Percentiles rank a stretch among this genome's conserved stretches.
phyloP scores from a whole-genome alignment of 306 rosid species.

The Cucumis cinereus region DNA sequence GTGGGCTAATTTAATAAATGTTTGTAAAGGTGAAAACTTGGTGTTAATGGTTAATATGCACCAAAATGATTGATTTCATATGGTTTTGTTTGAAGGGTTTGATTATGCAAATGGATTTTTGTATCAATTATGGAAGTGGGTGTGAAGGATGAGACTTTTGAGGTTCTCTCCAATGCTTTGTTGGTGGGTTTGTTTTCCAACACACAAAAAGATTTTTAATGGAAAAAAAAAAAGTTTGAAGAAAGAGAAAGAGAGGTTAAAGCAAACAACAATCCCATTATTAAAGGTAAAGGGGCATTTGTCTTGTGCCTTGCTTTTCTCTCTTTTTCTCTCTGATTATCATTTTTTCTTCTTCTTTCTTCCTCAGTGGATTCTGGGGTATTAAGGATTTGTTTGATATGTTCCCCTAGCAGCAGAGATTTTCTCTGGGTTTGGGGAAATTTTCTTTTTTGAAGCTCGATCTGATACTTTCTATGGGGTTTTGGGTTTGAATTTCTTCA shows the following conservation, averaged over 20 bases:
- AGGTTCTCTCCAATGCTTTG: slow-evolving; percentile 2
- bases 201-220: slow-evolving; percentile 1
- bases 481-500: slow-evolving; percentile 21
- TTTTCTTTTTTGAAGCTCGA: slow-evolving; percentile 17
- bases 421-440: slow-evolving; percentile 9
- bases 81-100: background rate
- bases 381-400: slow-evolving; percentile 15
- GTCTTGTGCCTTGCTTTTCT: background rate
- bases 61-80: background rate
- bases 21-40: background rate
- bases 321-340: background rate
- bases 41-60: background rate
- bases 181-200: slow-evolving; percentile 11
- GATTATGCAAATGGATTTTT: background rate
- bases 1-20: background rate
- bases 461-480: slow-evolving; percentile 27
- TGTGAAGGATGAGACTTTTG: slow-evolving; percentile 4
- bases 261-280: slow-evolving; percentile 19
- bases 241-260: background rate
- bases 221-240: background rate
- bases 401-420: slow-evolving; percentile 33
- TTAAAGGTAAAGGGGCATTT: slow-evolving; percentile 29
- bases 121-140: slow-evolving; percentile 1
- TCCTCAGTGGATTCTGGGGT: slow-evolving; percentile 19
- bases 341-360: slow-evolving; percentile 5